phyloP scores from a whole-genome alignment of 2,329 filamentous ascomycete species.

The Botrytis elliptica region DNA sequence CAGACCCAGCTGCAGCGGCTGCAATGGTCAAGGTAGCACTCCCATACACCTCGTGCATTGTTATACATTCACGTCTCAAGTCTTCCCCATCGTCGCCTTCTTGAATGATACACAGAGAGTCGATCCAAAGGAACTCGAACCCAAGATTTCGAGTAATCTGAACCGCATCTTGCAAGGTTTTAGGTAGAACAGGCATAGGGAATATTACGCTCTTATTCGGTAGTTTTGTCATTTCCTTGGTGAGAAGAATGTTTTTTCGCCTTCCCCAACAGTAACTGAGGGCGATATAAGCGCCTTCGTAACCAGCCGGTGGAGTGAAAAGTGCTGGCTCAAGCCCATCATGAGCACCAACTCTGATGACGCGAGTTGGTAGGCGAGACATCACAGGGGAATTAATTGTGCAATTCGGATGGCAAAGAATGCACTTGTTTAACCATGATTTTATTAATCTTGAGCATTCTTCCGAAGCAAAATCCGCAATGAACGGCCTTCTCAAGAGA shows the following conservation, averaged over 20 bases:
- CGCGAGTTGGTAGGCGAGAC: too few relatives aligned
- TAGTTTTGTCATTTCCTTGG: not conserved
- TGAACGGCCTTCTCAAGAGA: not conserved
- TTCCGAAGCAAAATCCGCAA: not conserved
- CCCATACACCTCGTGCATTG: not conserved
- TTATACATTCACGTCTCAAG: not conserved
- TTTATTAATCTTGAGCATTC: not conserved
- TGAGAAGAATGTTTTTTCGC: not conserved
- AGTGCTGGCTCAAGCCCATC: not conserved
- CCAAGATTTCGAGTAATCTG: not conserved
- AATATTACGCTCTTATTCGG: not conserved
- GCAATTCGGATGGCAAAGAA: not conserved
- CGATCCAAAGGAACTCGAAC: not conserved
- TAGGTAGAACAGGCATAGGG: not conserved
- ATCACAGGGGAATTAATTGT: not conserved
- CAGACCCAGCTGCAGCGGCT: not conserved
- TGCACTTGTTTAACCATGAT: not conserved
- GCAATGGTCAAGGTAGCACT: not conserved
- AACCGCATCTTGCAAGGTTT: not conserved
- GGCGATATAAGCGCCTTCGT: not conserved
- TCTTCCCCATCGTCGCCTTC: not conserved
- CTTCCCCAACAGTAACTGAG: not conserved
- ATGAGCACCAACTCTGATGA: too few relatives aligned
- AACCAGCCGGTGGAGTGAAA: not conserved
- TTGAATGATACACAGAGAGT: not conserved